Conservation (phyloP, 495 filamentous ascomycete species). For the Penicillium coffeae region DNA sequence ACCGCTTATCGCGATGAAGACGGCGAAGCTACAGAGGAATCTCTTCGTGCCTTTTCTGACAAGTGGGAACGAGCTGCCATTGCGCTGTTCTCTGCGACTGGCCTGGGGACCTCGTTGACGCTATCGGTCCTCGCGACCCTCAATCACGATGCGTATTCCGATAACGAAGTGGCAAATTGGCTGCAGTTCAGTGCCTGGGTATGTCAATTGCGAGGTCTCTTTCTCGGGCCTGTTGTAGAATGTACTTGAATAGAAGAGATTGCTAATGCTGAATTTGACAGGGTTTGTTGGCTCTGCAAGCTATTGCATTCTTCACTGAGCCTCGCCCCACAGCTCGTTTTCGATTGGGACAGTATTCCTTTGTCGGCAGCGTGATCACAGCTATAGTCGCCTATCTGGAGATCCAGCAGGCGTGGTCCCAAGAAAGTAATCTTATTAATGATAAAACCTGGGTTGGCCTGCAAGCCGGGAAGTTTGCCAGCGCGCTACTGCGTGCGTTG, state of each 20-base stretch:
- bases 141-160: neutral
- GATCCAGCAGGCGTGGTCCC: conserved; percentile 13
- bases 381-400: conserved; percentile 16
- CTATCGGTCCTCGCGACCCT: conserved; percentile 22
- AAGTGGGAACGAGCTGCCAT: conserved; percentile 23
- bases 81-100: conserved; percentile 14
- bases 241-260: neutral
- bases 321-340: conserved; percentile 28
- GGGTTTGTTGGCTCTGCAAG: conserved; percentile 31
- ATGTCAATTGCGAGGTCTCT: no score
- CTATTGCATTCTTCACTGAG: conserved; percentile 34
- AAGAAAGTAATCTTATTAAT: conserved; percentile 3
- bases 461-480: conserved; percentile 17
- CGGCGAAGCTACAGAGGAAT: conserved; percentile 28
- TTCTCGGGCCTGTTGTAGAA: no score
- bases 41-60: conserved; percentile 27
- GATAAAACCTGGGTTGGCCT: conserved; percentile 16
- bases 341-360: conserved; percentile 24
- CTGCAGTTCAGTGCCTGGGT: conserved; percentile 36
- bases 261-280: neutral
- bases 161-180: conserved; percentile 25
- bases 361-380: conserved; percentile 27
- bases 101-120: conserved; percentile 16
- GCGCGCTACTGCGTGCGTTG: conserved; percentile 27
- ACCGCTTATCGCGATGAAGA: conserved; percentile 29